phyloP scores from a whole-genome alignment of 345 rosid genomes.

The Citrus trifoliata region DNA sequence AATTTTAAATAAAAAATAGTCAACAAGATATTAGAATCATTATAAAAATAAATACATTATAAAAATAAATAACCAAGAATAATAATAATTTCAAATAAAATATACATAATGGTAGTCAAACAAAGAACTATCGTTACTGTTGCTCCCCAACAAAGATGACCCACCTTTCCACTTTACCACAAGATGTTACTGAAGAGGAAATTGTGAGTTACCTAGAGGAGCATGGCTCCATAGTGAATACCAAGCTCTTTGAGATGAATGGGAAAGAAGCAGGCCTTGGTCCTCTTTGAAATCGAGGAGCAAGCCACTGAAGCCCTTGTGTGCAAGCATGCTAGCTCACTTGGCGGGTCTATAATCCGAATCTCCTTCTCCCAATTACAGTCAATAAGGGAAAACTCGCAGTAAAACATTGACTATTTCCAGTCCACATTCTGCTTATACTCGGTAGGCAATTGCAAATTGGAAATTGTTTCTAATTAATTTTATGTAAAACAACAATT shows the following conservation, averaged over 20 bases:
- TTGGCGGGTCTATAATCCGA: conserved; percentile 75
- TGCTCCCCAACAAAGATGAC: conserved; percentile 97
- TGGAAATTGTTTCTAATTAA: too few relatives aligned
- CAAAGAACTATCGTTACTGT: conserved; percentile 94
- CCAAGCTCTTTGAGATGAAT: conserved; percentile 88
- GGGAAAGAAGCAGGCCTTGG: conserved; percentile 91
- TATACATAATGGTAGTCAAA: too few relatives aligned
- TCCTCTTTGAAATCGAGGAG: conserved; percentile 79
- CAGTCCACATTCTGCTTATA: too few relatives aligned
- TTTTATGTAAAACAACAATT: too few relatives aligned
- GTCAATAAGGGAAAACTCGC: conserved; percentile 43
- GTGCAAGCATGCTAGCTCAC: conserved; percentile 83
- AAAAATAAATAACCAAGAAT: too few relatives aligned
- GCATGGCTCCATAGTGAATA: conserved; percentile 60
- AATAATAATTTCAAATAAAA: too few relatives aligned
- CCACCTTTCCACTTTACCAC: conserved; percentile 89
- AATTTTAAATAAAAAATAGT: too few relatives aligned
- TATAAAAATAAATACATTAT: too few relatives aligned
- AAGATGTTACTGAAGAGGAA: conserved; percentile 81
- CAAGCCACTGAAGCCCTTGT: conserved; percentile 92
- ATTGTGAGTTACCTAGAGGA: conserved; percentile 69
- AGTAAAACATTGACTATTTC: conserved; percentile 17
- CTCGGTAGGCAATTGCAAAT: too few relatives aligned
- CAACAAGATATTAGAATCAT: too few relatives aligned
- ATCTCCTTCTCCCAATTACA: conserved; percentile 97